These are phyloP conservation scores for Grosmannia serpens DNA, from an alignment of 2,329 filamentous ascomycete genomes.

Conservation along the genomic window DNA sequence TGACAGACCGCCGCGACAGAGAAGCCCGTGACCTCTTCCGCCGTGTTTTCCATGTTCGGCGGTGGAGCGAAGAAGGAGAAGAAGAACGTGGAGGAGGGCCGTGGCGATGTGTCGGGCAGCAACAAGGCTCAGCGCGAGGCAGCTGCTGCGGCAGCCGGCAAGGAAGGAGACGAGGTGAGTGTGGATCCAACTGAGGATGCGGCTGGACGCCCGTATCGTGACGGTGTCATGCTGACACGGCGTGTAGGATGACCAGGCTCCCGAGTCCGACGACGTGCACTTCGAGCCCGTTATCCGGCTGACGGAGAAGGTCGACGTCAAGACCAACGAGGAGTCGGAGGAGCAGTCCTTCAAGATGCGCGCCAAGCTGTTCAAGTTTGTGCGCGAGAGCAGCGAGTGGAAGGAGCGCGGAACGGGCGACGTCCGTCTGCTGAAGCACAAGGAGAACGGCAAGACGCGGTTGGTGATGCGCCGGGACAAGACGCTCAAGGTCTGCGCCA, in stretches of 20 bases:
- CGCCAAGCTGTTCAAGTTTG: slow-evolving; percentile 98
- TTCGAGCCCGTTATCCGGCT: slow-evolving; percentile 95
- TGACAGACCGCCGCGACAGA: slow-evolving; percentile 12
- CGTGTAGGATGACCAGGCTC: slow-evolving; percentile 53
- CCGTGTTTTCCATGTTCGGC: slow-evolving; percentile 97
- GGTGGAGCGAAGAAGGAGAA: slow-evolving; percentile 95
- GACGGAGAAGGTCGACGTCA: slow-evolving; percentile 91
- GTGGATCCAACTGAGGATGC: not conserved
- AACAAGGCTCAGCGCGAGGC: slow-evolving; percentile 65
- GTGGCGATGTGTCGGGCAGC: slow-evolving; percentile 78
- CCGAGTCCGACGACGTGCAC: slow-evolving; percentile 86
- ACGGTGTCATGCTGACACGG: not conserved
- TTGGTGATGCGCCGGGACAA: slow-evolving; percentile 98
- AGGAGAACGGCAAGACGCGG: slow-evolving; percentile 94
- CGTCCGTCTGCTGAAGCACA: slow-evolving; percentile 93
- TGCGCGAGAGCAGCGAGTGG: slow-evolving; percentile 87
- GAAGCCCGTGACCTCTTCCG: slow-evolving; percentile 42
- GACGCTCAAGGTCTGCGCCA: slow-evolving; percentile 99
- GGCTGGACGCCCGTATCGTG: not conserved
- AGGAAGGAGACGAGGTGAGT: slow-evolving; percentile 45
- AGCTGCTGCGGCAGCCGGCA: slow-evolving; percentile 43
- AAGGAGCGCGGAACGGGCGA: slow-evolving; percentile 98
- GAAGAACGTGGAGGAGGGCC: slow-evolving; percentile 72
- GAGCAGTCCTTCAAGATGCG: slow-evolving; percentile 99
- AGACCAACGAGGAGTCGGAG: slow-evolving; percentile 97